Conservation (phyloP, 2,329 filamentous ascomycete species). For the Arthrobotrys entomopaga region DNA sequence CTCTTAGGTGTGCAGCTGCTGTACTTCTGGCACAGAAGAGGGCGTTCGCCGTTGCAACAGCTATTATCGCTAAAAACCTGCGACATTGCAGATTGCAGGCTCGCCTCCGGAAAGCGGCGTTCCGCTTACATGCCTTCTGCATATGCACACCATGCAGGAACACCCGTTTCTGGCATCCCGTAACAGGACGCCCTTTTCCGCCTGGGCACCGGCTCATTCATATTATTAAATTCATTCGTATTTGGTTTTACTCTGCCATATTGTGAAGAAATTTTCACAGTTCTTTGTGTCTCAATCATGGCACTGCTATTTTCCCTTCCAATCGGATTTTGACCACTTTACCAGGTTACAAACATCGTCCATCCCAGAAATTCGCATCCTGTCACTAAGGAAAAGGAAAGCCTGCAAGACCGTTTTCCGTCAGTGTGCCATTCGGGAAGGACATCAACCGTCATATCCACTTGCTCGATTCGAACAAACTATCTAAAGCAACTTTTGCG, state of each 20-base stretch:
- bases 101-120: constrained; percentile 51
- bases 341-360: constrained; percentile 53
- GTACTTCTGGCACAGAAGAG: constrained; percentile 10
- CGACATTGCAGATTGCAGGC: constrained; percentile 40
- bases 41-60: constrained; percentile 2
- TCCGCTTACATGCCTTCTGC: constrained; percentile 52
- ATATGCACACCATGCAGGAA: constrained; percentile 53
- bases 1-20: background rate
- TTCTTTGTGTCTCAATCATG: background rate
- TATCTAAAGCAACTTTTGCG: constrained; percentile 5
- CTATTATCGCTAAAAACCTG: constrained; percentile 42
- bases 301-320: constrained; percentile 16
- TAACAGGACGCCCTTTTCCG: constrained; percentile 25
- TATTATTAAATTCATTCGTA: constrained; percentile 23
- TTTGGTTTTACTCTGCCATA: background rate
- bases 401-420: constrained; percentile 37
- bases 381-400: constrained; percentile 27
- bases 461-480: constrained; percentile 43
- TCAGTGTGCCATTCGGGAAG: constrained; percentile 43
- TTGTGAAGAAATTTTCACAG: background rate
- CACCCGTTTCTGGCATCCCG: constrained; percentile 47
- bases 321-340: constrained; percentile 50
- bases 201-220: background rate
- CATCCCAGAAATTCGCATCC: constrained; percentile 43
- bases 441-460: constrained; percentile 18